Conservation (phyloP, 2,329 filamentous ascomycete species). For the Colletotrichum sp. region DNA sequence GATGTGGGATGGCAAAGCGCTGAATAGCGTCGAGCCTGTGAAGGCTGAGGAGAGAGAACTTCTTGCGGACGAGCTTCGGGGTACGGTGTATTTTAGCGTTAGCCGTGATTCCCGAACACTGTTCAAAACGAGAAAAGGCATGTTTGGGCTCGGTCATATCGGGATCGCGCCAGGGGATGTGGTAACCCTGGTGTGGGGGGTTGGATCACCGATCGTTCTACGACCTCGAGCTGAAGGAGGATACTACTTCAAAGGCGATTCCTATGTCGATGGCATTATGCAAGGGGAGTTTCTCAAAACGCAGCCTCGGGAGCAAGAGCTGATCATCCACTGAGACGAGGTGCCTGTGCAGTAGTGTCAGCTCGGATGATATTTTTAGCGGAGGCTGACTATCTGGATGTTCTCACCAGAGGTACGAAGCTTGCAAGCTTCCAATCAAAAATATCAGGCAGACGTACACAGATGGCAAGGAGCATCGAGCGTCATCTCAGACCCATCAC, state of each 20-base stretch:
- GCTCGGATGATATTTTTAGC: neutral
- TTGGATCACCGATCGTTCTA: neutral
- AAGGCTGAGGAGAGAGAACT: rapidly evolving
- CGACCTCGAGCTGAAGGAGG: neutral
- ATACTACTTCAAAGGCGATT: neutral
- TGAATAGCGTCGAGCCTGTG: rapidly evolving
- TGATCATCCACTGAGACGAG: neutral
- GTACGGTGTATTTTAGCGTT: too few species aligned
- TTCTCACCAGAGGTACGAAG: neutral
- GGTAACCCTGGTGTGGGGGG: neutral
- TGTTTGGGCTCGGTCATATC: neutral
- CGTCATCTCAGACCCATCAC: neutral
- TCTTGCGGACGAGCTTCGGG: rapidly evolving
- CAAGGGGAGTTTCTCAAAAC: neutral
- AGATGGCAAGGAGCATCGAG: neutral
- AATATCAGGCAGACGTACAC: neutral
- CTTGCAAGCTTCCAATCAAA: neutral
- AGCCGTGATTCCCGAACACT: too few species aligned
- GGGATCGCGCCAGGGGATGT: neutral
- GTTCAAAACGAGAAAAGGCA: neutral
- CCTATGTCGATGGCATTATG: neutral
- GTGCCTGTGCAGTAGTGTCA: rapidly evolving
- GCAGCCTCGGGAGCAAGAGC: neutral
- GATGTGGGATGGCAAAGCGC: neutral
- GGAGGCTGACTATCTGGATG: neutral